Percentiles rank a stretch among this genome's conserved stretches.
phyloP scores from a whole-genome alignment of 495 filamentous ascomycete genomes.

The Pyronema domesticum region DNA sequence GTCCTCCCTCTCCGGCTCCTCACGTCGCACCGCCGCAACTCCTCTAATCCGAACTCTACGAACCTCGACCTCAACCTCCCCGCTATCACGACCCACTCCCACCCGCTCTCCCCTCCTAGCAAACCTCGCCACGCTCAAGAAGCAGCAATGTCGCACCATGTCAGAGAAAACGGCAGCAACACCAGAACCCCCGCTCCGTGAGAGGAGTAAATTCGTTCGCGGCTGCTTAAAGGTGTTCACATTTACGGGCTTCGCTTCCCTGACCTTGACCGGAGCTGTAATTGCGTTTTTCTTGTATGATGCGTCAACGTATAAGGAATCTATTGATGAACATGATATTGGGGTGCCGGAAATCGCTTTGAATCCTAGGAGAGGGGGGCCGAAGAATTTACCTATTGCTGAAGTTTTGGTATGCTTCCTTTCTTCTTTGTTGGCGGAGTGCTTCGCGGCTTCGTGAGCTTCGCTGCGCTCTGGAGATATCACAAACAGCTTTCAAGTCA shows the following conservation, averaged over 20 bases:
- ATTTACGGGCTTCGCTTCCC: constrained; percentile 41
- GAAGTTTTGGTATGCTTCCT: constrained; percentile 39
- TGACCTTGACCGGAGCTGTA: constrained; percentile 37
- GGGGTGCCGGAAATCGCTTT: constrained; percentile 68
- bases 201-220: neutral
- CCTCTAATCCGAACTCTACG: too few species aligned
- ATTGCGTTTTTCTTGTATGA: constrained; percentile 89
- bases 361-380: constrained; percentile 65
- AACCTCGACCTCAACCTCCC: too few species aligned
- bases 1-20: too few species aligned
- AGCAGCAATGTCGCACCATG: too few species aligned
- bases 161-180: too few species aligned
- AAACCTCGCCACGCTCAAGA: too few species aligned
- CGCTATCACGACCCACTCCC: too few species aligned
- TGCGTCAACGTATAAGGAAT: constrained; percentile 68
- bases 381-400: constrained; percentile 88
- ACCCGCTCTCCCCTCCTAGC: too few species aligned
- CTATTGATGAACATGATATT: constrained; percentile 47
- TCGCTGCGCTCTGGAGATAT: too few species aligned
- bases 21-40: too few species aligned
- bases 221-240: constrained; percentile 33
- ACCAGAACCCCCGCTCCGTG: neutral
- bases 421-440: neutral
- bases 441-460: too few species aligned
- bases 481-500: too few species aligned